Evolutionary conservation across 2,329 filamentous ascomycete genomes (phyloP), one percentile per base, ranked within the genome.

Genomic region (Calonectria ilicicola): DNA sequence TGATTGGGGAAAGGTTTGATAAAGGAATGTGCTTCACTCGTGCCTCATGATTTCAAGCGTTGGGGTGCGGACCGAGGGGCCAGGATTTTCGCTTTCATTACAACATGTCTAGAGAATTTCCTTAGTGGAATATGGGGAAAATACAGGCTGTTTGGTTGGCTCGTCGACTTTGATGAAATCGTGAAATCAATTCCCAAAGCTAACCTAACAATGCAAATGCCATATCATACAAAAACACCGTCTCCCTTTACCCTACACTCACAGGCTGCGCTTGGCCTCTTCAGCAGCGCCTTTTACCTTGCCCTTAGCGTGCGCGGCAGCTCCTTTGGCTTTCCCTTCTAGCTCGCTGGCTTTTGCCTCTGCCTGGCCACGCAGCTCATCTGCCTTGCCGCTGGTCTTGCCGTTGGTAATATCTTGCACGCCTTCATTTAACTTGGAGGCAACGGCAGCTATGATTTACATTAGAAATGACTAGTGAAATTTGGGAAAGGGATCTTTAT

Each of bases 391-490:
- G 53, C 81, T 79, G 9, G 81, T 79, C 60, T 83, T 75, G 56
- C 81, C 81, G 19, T 51, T 21, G 7, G 77, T 79, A 21, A 82
- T 77, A 4, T 87, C 80, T 7, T 83, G 77, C 15, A 83, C 81
- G 29, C 83, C 75, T 26, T 88, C 83, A 81, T 90, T 90, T 65
- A 87, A 83, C 80, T 91, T 91, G 71, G 83, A 79, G 12, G 85
- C 81, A 44, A 84, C 83, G 26, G 79, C 80, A 53, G 83, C 85
- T 87, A 60, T n/a, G 60, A 19, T 14, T 2, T 32, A 8, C 26
- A 73, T 79, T 47, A 79, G 71, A 35, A 47, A 27, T n/a, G 15
- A 10, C 49, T 2, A 46, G n/a, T 8, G 60, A 23, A 15, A 6
- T 17, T 23, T 29, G 21, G 3, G 10, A 35, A 44, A 15, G 8